Base-by-base conservation (phyloP, 2,329 filamentous ascomycete genomes). In the Endoconidiophora laricicola region DNA sequence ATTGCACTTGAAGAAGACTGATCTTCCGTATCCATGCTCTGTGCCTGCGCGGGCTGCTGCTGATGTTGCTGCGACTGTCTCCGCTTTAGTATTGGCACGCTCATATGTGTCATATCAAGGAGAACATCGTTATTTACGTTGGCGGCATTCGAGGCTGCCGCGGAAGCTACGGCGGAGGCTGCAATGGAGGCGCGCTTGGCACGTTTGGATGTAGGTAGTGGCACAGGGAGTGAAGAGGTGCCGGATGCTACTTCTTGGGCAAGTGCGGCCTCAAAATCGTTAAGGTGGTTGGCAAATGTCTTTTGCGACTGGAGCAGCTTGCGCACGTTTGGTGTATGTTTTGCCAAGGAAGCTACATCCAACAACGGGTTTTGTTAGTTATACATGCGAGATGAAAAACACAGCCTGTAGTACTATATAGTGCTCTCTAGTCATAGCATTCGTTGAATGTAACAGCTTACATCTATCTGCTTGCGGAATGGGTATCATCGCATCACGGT, bases 241-340 rank as follows among this genome's bases (percentile, higher is more conserved):
- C 50, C 67, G 67, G 45, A 38, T 45, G 63, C 61, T 18, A 20
- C 22, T 29, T 49, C 50, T 26, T 67, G 65, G n/a, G 68, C 65
- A 53, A 71, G 68, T 57, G 78, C 67, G 6, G 84, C 84, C 57
- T 83, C 73, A 62, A 82, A 86, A 62, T 91, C 85, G 57, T 85
- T 82, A 44, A 90, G 72, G 62, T 90, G 81, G 65, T 91, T 87
- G 55, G 78, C 77, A 62, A 90, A 90, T 2, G 83, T 86, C 67
- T 90, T 86, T 60, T 86, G 82, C 23, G 81, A 86, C 56, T 81
- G 78, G 50, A 91, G 69, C 55, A 91, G 86, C 65, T 81, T 81
- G 57, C 84, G 77, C 23, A 86, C 81, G 56, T 77, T 79, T 36
- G 77, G 71, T 5, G 81, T 85, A 61, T 77, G 75, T 58, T 80